Evolutionary conservation across 1,284 basidiomycete genomes (phyloP), one percentile per base, ranked within the genome.

Genomic region (Vanrija pseudolonga): DNA sequence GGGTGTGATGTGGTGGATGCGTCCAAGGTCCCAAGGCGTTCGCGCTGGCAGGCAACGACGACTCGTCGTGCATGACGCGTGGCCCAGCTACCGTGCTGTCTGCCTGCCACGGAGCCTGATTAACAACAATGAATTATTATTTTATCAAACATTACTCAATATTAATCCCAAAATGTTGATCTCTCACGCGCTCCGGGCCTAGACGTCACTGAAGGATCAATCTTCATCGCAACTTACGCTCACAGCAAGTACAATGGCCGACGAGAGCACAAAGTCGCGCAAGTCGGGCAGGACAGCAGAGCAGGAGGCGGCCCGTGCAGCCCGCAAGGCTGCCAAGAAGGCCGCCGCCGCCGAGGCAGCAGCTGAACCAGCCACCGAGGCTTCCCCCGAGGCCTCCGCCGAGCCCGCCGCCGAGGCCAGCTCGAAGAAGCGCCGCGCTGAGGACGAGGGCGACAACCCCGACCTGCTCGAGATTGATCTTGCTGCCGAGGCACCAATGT

Each of bases 221-320:
- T 22, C 12, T 37, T 15, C 40, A 51, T 37, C 39, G n/a, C n/a
- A 17, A 48, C 32, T 15, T 22, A 11, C 41, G 20, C 3, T 44
- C 36, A 37, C 49, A 6, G 23, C 48, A 22, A 41, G 23, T 20
- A 50, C 44, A 19, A 61, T 61, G 56, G 44, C 56, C 43, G 56
- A 54, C 26, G 79, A 80, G 48, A 84, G 88, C 67, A 82, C 85
- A 2, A 78, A 78, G 23, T 51, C 51, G 14, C 56, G 54, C n/a
- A 68, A 69, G 59, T 64, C 66, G 19, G 64, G 64, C 17, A 43
- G 69, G 37, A 73, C 71, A 4, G 61, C 69, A 9, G 71, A 73
- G 53, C 66, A 73, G 51, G 65, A 72, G 60, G 69, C 68, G 2
- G 67, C 66, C 8, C 44, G 69, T n/a, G 69, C 71, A 38, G 70